These are phyloP conservation scores for Sodiomyces alkalinus DNA, from an alignment of 2,329 filamentous ascomycete genomes.

Conservation along the genomic window DNA sequence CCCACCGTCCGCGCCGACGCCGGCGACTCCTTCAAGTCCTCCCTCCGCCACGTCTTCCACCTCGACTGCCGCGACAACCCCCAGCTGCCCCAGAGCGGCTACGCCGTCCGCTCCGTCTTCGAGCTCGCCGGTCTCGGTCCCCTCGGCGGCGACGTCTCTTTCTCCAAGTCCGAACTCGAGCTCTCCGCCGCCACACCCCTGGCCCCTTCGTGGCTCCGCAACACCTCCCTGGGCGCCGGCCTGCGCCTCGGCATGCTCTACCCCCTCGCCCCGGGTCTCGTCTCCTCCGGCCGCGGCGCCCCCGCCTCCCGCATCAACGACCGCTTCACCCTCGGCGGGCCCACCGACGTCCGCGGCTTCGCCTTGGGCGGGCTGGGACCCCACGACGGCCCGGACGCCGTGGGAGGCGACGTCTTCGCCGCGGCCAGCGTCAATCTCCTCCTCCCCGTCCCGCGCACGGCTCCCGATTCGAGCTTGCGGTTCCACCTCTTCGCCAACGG, in stretches of 20 bases:
- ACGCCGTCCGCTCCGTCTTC: constrained; percentile 59
- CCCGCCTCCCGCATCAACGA: constrained; percentile 75
- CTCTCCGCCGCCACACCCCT: constrained; percentile 62
- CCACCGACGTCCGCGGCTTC: constrained; percentile 90
- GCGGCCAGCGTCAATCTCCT: constrained; percentile 79
- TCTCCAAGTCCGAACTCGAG: constrained; percentile 84
- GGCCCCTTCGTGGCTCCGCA: constrained; percentile 53
- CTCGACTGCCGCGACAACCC: constrained; percentile 73
- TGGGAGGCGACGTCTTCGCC: constrained; percentile 84
- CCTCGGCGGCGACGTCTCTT: constrained; percentile 78
- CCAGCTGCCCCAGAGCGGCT: constrained; percentile 69
- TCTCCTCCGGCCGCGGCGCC: constrained; percentile 30
- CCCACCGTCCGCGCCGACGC: constrained; percentile 72
- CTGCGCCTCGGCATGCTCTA: constrained; percentile 71
- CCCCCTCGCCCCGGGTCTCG: constrained; percentile 54
- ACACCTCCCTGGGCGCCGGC: constrained; percentile 66
- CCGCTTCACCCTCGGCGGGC: constrained; percentile 86
- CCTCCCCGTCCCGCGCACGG: constrained; percentile 68
- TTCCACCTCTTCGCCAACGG: constrained; percentile 87
- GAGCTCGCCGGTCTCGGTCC: constrained; percentile 78
- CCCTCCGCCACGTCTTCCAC: constrained; percentile 66
- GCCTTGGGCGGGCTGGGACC: constrained; percentile 79
- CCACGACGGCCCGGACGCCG: constrained; percentile 68
- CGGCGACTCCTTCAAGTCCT: constrained; percentile 82
- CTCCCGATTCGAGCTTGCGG: constrained; percentile 69